phyloP scores from a whole-genome alignment of 2,329 filamentous ascomycete species.

The Gnomoniopsis smithogilvyi region DNA sequence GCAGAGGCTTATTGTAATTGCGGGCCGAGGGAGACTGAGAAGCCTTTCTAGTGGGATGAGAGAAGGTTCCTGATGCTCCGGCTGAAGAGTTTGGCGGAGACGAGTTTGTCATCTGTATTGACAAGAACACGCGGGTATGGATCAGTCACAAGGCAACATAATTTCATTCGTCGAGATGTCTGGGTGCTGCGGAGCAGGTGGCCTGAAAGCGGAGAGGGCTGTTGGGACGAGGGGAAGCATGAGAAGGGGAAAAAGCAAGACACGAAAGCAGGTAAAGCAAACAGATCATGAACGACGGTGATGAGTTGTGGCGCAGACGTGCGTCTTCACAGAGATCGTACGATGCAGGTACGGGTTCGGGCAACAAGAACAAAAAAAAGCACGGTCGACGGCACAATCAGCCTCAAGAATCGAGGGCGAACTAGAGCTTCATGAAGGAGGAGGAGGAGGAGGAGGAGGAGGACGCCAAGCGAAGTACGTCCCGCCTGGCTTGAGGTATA shows the following conservation, averaged over 20 bases:
- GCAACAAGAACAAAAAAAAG: background rate
- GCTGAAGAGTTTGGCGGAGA: slow-evolving; percentile 31
- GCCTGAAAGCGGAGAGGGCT: background rate
- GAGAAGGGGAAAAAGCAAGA: slow-evolving; percentile 2
- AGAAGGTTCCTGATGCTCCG: slow-evolving; percentile 5
- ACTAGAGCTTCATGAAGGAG: background rate
- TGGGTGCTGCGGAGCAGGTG: background rate
- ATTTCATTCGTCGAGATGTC: background rate
- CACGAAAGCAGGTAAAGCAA: background rate
- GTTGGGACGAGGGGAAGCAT: background rate
- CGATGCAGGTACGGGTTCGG: background rate
- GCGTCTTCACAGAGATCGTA: background rate
- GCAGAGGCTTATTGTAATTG: slow-evolving; percentile 54
- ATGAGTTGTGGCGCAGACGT: background rate
- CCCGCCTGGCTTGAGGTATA: too few species aligned
- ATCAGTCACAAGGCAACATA: slow-evolving; percentile 18
- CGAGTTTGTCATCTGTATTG: slow-evolving; percentile 21
- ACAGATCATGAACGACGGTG: background rate
- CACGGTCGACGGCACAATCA: background rate
- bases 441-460: background rate
- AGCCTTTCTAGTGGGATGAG: slow-evolving; percentile 16
- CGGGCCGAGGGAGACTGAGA: slow-evolving; percentile 35
- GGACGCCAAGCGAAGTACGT: too few species aligned
- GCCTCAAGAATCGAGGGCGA: background rate
- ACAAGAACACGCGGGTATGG: slow-evolving; percentile 18